Percentiles rank a stretch among this genome's conserved stretches.
phyloP scores from a whole-genome alignment of 2,329 filamentous ascomycete species.

The Penicillium sp. region DNA sequence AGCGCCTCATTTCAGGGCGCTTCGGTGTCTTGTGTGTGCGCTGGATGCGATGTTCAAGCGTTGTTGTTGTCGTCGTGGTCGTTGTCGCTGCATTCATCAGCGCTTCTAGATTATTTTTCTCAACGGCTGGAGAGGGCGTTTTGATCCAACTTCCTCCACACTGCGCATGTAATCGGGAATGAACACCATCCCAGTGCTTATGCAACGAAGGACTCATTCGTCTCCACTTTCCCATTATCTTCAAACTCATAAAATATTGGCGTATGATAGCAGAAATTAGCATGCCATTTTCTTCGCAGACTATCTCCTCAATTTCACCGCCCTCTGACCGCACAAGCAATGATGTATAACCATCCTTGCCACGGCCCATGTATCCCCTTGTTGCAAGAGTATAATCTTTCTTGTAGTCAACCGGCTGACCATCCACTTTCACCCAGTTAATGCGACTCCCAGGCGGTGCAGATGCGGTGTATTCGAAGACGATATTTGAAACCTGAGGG shows the following conservation, averaged over 20 bases:
- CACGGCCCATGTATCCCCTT: conserved; percentile 81
- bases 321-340: conserved; percentile 74
- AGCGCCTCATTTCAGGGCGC: conserved; percentile 10
- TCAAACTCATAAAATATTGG: conserved; percentile 86
- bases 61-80: conserved; percentile 21
- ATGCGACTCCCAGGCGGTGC: conserved; percentile 61
- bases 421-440: conserved; percentile 58
- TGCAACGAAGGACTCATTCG: conserved; percentile 61
- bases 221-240: conserved; percentile 75
- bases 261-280: conserved; percentile 81
- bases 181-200: conserved; percentile 64
- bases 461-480: conserved; percentile 66
- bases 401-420: conserved; percentile 57
- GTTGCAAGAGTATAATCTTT: conserved; percentile 71
- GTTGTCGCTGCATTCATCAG: conserved; percentile 49
- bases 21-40: not conserved
- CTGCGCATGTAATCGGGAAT: conserved; percentile 52
- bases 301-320: conserved; percentile 70
- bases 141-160: conserved; percentile 46
- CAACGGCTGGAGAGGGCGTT: conserved; percentile 31
- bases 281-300: conserved; percentile 82
- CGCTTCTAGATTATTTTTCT: conserved; percentile 15
- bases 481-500: conserved; percentile 81
- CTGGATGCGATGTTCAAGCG: conserved; percentile 1
- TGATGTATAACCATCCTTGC: conserved; percentile 78